These are phyloP conservation scores for Fusarium abutilonis DNA, from an alignment of 2,329 filamentous ascomycete genomes.

Conservation along the genomic window DNA sequence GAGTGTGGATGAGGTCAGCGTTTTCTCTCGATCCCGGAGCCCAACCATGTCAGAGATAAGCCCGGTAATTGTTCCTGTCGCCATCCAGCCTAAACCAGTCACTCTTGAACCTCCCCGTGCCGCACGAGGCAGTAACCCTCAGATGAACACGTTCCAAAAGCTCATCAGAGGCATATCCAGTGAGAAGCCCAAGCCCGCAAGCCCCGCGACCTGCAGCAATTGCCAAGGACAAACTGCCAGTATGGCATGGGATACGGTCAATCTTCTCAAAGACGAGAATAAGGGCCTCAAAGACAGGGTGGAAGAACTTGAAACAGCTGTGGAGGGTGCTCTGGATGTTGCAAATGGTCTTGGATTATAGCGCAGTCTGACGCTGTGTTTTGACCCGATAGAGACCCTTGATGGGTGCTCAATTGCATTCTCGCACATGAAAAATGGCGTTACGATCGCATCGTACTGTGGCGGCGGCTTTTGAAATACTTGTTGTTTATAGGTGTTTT, in stretches of 20 bases:
- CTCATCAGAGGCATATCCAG: constrained; percentile 56
- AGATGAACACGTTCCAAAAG: constrained; percentile 54
- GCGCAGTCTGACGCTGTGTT: constrained; percentile 6
- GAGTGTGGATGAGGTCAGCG: constrained; percentile 61
- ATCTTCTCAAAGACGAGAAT: constrained; percentile 69
- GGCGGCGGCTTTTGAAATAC: constrained; percentile 16
- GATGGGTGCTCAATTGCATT: constrained; percentile 23
- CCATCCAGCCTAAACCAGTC: constrained; percentile 36
- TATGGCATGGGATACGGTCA: constrained; percentile 73
- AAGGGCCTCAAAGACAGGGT: constrained; percentile 68
- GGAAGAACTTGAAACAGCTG: constrained; percentile 65
- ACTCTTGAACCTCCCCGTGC: constrained; percentile 42
- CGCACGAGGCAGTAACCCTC: constrained; percentile 48
- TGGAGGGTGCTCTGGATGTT: constrained; percentile 69
- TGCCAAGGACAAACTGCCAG: constrained; percentile 68
- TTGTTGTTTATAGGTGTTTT: constrained; percentile 30
- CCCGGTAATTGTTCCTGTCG: constrained; percentile 31
- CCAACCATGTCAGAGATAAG: constrained; percentile 58
- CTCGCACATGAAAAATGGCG: constrained; percentile 18
- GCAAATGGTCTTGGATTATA: constrained; percentile 65
- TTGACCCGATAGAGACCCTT: constrained; percentile 20
- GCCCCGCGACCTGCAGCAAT: constrained; percentile 58
- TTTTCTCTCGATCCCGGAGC: constrained; percentile 70
- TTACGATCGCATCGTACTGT: constrained; percentile 13
- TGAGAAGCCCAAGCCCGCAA: constrained; percentile 43